phyloP scores from a whole-genome alignment of 768 basidiomycete species.

The Pleurotus sapidus region DNA sequence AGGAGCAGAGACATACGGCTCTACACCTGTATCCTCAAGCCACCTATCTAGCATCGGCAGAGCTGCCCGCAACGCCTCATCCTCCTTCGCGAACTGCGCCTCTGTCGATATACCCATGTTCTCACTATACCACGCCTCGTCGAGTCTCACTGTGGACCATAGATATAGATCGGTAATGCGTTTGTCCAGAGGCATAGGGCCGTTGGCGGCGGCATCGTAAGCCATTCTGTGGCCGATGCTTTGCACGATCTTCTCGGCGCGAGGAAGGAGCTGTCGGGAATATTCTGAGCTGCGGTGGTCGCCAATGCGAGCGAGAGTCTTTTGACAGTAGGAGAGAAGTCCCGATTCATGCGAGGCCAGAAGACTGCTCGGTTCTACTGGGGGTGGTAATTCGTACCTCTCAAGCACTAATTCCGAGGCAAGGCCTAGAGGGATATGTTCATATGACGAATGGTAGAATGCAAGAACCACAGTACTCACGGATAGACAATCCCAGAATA shows the following conservation, averaged over 20 bases:
- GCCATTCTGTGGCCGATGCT: not conserved
- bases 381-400: conserved; percentile 16
- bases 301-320: too few relatives aligned
- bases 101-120: not conserved
- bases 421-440: conserved; percentile 17
- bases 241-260: not conserved
- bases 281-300: too few relatives aligned
- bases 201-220: not conserved
- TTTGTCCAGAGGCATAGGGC: not conserved
- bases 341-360: conserved; percentile 19
- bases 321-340: too few relatives aligned
- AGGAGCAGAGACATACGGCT: not conserved
- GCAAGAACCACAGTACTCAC: conserved; percentile 18
- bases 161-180: not conserved
- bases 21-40: not conserved
- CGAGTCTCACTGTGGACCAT: not conserved
- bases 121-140: not conserved
- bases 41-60: not conserved
- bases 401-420: conserved; percentile 23
- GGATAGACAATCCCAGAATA: conserved; percentile 34
- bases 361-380: conserved; percentile 12
- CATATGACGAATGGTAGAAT: not conserved
- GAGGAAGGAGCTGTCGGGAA: too few relatives aligned
- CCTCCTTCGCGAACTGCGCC: not conserved
- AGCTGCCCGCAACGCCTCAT: not conserved